Evolutionary conservation across 2,329 filamentous ascomycete genomes (phyloP).

Genomic region (Colletotrichum sp.): DNA sequence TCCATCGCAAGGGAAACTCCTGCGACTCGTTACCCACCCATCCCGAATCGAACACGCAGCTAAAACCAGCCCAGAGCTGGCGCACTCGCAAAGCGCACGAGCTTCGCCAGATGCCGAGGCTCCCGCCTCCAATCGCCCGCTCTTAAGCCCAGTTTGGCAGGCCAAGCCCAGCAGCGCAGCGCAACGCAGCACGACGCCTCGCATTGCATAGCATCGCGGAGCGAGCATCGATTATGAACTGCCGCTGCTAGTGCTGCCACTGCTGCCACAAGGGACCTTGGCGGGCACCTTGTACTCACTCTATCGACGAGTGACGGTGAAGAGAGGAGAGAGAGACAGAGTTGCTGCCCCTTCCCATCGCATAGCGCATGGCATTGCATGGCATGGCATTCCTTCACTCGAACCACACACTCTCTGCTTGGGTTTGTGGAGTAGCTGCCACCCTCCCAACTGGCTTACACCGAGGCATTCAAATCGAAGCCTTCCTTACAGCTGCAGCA

Average conservation of each 20-base stretch:
- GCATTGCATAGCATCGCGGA: background rate
- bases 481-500: background rate
- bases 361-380: background rate
- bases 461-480: background rate
- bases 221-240: background rate
- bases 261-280: background rate
- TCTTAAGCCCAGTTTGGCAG: background rate
- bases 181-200: conserved; percentile 1
- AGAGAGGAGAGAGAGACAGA: background rate
- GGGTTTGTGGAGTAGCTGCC: background rate
- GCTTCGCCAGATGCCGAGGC: conserved; percentile 19
- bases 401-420: background rate
- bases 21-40: background rate
- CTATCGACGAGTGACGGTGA: background rate
- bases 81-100: conserved; percentile 8
- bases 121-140: background rate
- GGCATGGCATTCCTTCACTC: background rate
- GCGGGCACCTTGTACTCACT: background rate
- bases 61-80: background rate
- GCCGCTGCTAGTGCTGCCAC: background rate
- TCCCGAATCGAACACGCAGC: background rate
- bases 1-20: background rate
- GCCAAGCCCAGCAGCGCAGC: background rate
- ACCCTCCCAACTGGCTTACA: background rate
- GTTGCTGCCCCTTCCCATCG: background rate